These are phyloP conservation scores for Cyclotella baltica DNA, from an alignment of 108 stramenopile genomes.

Conservation along the genomic window DNA sequence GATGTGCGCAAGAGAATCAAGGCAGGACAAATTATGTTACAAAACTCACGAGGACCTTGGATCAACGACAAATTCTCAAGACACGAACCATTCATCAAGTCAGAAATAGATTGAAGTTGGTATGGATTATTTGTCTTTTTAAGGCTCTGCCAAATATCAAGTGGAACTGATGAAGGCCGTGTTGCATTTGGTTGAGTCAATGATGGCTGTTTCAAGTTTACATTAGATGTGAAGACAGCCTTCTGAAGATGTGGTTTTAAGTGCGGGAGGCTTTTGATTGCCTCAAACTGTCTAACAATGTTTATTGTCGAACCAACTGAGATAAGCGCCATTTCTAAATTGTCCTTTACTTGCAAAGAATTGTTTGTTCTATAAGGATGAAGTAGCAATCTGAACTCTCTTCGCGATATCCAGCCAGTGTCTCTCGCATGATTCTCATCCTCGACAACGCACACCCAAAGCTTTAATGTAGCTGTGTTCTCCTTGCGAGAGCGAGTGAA, in stretches of 20 bases:
- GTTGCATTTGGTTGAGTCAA: background rate
- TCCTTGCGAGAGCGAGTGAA: conserved; percentile 31
- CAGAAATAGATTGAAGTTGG: conserved; percentile 24
- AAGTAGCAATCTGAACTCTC: conserved; percentile 37
- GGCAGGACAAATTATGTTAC: background rate
- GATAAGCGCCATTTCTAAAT: conserved; percentile 32
- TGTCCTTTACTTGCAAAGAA: conserved; percentile 18
- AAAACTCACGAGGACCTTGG: conserved; percentile 22
- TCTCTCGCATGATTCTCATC: conserved; percentile 27
- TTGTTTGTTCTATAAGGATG: conserved; percentile 33
- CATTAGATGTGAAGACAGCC: conserved; percentile 33
- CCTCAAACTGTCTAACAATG: conserved; percentile 49
- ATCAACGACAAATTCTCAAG: conserved; percentile 19
- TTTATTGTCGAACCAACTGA: conserved; percentile 45
- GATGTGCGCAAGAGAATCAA: background rate
- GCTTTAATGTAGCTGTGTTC: conserved; percentile 31
- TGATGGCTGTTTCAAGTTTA: background rate
- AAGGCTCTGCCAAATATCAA: conserved; percentile 33
- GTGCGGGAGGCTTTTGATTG: conserved; percentile 33
- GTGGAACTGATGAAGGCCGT: conserved; percentile 21
- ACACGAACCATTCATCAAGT: conserved; percentile 12
- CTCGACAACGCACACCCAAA: conserved; percentile 43
- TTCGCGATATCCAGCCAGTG: conserved; percentile 42
- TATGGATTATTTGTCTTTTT: conserved; percentile 16
- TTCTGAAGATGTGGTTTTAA: conserved; percentile 48